Evolutionary conservation across 2,329 filamentous ascomycete genomes (phyloP), one percentile per base, ranked within the genome.

Genomic region (Arachnopeziza araneosa): DNA sequence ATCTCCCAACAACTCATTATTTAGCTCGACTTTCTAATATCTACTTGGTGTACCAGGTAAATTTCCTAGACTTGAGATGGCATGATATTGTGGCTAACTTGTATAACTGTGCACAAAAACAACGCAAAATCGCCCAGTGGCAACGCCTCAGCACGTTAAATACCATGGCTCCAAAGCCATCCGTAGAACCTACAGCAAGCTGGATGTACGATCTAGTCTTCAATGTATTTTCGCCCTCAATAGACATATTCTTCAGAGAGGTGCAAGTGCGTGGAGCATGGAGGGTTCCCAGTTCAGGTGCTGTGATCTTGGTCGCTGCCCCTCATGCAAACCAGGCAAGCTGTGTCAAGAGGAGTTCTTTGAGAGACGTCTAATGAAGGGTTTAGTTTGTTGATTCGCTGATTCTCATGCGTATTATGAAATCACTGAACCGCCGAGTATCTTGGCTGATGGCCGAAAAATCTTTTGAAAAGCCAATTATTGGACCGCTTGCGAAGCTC

Each of bases 211-310:
- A 91, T 74, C 78, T 84, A 62, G 87, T 91, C 70, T 79, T 91
- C 49, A 89, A 88, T 79, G 79, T 81, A 59, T 87, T 91, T 72
- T 88, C 87, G 32, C 82, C 96, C 62, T 81, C 96, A 56, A 86
- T 95, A 67, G 92, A 97, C 75, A 85, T 96, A 68, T 98, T 97
- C 83, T 97, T 98, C 80, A 88, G 93, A 66, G 93, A 97, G 76
- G 91, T 97, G n/a, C 91, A 96, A 72, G 93, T 93, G 12, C 84
- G 93, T 63, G 91, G 91, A 67, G 90, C 92, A 63, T 97, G 93
- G 91, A 91, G 91, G 74, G 88, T 97, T 55, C 93, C 93, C 44
- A 85, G 87, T 69, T 83, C 85, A 62, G 93, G 92, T 0, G 91
- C 93, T 0, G 85, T 97, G 64, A 89, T 98, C 60, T 93, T 98